Evolutionary conservation across 2,329 filamentous ascomycete species (phyloP), one percentile per base, ranked within the genome.

Genomic region (Pseudogymnoascus sp.): DNA sequence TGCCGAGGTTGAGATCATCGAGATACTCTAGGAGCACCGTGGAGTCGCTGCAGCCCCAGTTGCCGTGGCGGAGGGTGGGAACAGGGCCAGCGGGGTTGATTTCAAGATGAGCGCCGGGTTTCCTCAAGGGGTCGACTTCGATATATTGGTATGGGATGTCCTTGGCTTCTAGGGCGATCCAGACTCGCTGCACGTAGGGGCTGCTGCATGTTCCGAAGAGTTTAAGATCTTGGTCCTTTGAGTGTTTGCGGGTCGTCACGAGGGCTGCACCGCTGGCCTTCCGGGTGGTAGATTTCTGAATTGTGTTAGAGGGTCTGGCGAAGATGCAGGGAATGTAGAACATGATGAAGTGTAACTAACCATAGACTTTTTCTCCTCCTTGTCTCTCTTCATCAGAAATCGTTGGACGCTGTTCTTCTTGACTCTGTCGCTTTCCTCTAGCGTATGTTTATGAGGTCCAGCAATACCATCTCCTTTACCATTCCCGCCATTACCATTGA

Each of bases 101-200:
- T 67, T 91, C 88, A 23, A 92, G 80, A 31, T 93, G 77, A 7
- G 84, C 80, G 65, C 86, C 81, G 1, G 87, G 89, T 66, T 89
- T 89, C 68, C 86, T 84, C 34, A 39, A 11, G 6, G 90, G 89
- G 71, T 96, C 89, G 54, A 91, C 86, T 75, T 96, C 91, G 69
- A 91, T 87, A 75, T 96, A 96, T 72, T 96, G 90, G 72, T 96
- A 96, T 39, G 83, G 78, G 7, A 95, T 80, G 16, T 84, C 82
- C 73, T 95, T 95, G 69, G 86, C 80, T 74, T 96, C 91, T 37
- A 96, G 80, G 0, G 91, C 89, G 67, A 96, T 95, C 91, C 91
- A 96, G 26, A 95, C 89, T 16, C 91, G 85, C 73, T 96, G 91
- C 1, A 91, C 91, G 72, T 93, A 95, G 26, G 91, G 91, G 71